Conservation (phyloP, 106 monocot species). For the Triglochin maritima region DNA sequence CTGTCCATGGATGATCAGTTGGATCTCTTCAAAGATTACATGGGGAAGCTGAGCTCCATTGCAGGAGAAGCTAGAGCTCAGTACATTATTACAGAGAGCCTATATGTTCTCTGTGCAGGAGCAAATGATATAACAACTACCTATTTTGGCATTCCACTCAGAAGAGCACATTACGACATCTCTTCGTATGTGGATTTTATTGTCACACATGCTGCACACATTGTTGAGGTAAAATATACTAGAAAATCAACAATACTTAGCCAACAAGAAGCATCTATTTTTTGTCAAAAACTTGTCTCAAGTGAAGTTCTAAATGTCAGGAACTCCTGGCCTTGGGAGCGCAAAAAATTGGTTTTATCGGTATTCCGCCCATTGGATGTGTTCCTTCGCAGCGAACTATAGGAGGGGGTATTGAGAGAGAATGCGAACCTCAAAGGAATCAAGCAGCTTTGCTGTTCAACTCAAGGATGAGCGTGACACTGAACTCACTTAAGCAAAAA, state of each 20-base stretch:
- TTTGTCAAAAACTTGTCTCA: too few relatives aligned
- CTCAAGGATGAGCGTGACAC: neutral
- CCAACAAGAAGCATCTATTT: too few relatives aligned
- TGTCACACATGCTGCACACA: slow-evolving; percentile 16
- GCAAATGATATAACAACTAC: slow-evolving; percentile 45
- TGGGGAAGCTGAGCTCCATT: slow-evolving; percentile 23
- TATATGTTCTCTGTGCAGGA: slow-evolving; percentile 34
- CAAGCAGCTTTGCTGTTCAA: slow-evolving; percentile 40
- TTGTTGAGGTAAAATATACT: slow-evolving; percentile 56
- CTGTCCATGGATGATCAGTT: slow-evolving; percentile 38
- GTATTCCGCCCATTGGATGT: slow-evolving; percentile 65
- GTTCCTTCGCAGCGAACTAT: slow-evolving; percentile 57
- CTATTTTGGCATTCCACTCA: slow-evolving; percentile 23
- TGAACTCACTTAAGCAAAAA: neutral
- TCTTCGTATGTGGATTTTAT: slow-evolving; percentile 41
- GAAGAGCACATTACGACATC: slow-evolving; percentile 27
- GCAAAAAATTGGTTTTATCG: slow-evolving; percentile 24
- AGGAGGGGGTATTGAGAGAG: slow-evolving; percentile 35
- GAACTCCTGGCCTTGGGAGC: slow-evolving; percentile 36
- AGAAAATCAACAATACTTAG: too few relatives aligned
- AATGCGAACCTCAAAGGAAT: slow-evolving; percentile 32
- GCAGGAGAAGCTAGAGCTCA: slow-evolving; percentile 34
- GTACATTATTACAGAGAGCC: slow-evolving; percentile 20
- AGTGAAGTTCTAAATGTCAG: too few relatives aligned
- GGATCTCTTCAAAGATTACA: slow-evolving; percentile 50